phyloP scores from a whole-genome alignment of 2,329 filamentous ascomycete species.

The Hymenoscyphus albidus region DNA sequence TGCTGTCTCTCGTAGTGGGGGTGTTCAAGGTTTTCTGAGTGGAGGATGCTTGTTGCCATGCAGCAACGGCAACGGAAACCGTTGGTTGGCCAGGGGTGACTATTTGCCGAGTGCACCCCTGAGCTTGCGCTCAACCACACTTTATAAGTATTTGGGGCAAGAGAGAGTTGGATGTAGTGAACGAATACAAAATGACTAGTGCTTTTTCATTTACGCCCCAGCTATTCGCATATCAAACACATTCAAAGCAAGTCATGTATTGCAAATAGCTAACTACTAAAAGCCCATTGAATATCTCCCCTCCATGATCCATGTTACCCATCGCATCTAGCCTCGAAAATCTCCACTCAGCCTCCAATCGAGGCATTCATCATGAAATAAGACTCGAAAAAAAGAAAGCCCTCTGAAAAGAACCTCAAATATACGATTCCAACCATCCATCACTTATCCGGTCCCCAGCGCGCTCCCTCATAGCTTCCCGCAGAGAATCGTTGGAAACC shows the following conservation, averaged over 20 bases:
- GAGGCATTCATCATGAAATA: neutral
- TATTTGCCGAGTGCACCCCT: neutral
- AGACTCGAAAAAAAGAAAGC: no score
- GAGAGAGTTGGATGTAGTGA: no score
- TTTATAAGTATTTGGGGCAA: no score
- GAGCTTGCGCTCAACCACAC: no score
- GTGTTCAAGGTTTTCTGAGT: neutral
- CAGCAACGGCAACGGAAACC: neutral
- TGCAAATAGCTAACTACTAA: neutral
- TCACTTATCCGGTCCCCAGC: neutral
- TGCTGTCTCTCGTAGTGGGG: neutral
- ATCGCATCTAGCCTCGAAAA: neutral
- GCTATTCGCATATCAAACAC: neutral
- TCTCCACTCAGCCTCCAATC: neutral
- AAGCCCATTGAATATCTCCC: neutral
- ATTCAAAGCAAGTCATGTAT: neutral
- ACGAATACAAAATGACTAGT: no score
- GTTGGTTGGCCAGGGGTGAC: no score
- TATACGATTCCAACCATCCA: neutral
- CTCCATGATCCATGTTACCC: no score
- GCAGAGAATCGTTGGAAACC: neutral
- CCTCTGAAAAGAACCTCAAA: neutral
- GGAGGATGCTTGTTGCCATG: neutral
- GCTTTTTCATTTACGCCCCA: neutral
- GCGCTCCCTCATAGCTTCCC: neutral